A percentile compares a stretch with the other conserved stretches of the same genome.
phyloP scores from a whole-genome alignment of 23 red algal genomes.

The Chondrus crispus region DNA sequence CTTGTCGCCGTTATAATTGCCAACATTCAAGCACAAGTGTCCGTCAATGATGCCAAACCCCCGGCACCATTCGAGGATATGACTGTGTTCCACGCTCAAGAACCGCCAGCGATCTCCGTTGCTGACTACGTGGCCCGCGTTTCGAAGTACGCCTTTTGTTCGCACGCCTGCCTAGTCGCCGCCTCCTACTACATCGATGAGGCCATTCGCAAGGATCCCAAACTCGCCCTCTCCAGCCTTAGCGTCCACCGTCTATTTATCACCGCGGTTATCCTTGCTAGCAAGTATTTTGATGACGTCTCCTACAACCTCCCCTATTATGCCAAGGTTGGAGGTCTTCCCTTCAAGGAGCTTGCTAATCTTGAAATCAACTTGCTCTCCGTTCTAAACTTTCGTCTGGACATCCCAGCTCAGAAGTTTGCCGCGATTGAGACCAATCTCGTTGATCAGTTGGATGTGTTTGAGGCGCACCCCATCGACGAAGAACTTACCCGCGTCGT shows the following conservation, averaged over 20 bases:
- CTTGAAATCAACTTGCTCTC: slow-evolving; percentile 83
- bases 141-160: slow-evolving; percentile 87
- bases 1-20: slow-evolving; percentile 32
- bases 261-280: slow-evolving; percentile 77
- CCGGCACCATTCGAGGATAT: slow-evolving; percentile 31
- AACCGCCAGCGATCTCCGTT: slow-evolving; percentile 74
- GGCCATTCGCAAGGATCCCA: slow-evolving; percentile 20
- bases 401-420: slow-evolving; percentile 61
- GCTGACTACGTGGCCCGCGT: slow-evolving; percentile 79
- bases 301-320: slow-evolving; percentile 92
- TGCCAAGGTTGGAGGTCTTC: slow-evolving; percentile 81
- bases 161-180: slow-evolving; percentile 76
- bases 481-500: background rate
- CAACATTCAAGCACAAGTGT: slow-evolving; percentile 5
- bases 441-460: background rate
- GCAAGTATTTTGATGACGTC: slow-evolving; percentile 90
- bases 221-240: slow-evolving; percentile 56
- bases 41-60: background rate
- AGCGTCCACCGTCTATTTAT: slow-evolving; percentile 88
- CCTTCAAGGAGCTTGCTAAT: slow-evolving; percentile 62
- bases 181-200: slow-evolving; percentile 72
- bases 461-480: background rate
- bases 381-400: slow-evolving; percentile 67
- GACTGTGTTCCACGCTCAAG: slow-evolving; percentile 84
- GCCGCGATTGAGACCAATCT: slow-evolving; percentile 48